phyloP scores from a whole-genome alignment of 768 basidiomycete genomes.

The Amanita polypyramis region DNA sequence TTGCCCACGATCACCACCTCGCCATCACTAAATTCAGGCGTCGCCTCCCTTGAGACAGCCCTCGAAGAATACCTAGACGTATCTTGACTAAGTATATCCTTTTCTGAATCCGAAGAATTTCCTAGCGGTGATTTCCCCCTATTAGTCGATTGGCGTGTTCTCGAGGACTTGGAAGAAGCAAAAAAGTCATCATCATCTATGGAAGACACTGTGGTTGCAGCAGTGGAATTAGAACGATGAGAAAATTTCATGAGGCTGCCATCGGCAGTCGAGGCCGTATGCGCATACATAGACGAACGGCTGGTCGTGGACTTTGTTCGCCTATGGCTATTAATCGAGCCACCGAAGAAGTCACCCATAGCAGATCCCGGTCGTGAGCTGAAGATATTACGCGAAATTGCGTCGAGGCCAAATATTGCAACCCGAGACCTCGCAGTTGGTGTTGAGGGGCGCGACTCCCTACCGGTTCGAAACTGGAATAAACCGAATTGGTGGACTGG shows the following conservation, averaged over 20 bases:
- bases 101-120: slow-evolving; percentile 34
- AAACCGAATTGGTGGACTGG: slow-evolving; percentile 82
- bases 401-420: slow-evolving; percentile 84
- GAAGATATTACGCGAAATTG: slow-evolving; percentile 85
- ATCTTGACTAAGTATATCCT: slow-evolving; percentile 33
- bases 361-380: slow-evolving; percentile 54
- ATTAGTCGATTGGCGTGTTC: slow-evolving; percentile 34
- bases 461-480: slow-evolving; percentile 77
- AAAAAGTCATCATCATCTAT: slow-evolving; percentile 53
- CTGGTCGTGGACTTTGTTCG: slow-evolving; percentile 61
- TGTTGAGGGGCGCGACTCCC: slow-evolving; percentile 70
- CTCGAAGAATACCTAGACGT: slow-evolving; percentile 18
- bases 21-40: slow-evolving; percentile 36
- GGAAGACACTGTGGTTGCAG: slow-evolving; percentile 50
- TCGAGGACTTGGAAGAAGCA: slow-evolving; percentile 28
- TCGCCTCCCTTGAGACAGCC: slow-evolving; percentile 28
- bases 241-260: slow-evolving; percentile 66
- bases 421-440: slow-evolving; percentile 74
- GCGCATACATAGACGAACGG: slow-evolving; percentile 65
- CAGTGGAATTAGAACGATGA: slow-evolving; percentile 57
- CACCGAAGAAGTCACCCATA: slow-evolving; percentile 69
- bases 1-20: slow-evolving; percentile 27
- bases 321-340: slow-evolving; percentile 56
- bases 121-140: slow-evolving; percentile 33
- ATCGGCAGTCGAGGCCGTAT: slow-evolving; percentile 57